Evolutionary conservation across 768 basidiomycete species (phyloP).

Genomic region (Tylopilus sp.): DNA sequence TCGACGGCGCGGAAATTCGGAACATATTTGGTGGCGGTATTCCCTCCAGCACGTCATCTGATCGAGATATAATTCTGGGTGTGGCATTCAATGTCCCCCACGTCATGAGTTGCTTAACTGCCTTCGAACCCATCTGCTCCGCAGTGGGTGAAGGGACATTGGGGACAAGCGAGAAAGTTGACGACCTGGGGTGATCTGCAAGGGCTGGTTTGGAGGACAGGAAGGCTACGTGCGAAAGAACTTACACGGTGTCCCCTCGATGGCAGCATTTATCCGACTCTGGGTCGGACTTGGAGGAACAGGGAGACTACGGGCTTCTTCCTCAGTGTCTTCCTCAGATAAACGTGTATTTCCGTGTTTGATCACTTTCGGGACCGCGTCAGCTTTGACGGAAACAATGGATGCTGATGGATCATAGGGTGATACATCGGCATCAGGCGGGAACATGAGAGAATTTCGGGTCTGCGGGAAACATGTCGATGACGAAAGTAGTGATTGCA

Average conservation of each 20-base stretch:
- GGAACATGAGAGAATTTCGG: constrained; percentile 93
- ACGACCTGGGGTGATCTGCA: constrained; percentile 62
- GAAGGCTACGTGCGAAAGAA: constrained; percentile 10
- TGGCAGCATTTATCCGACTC: constrained; percentile 89
- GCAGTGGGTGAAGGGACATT: constrained; percentile 86
- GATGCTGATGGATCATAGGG: constrained; percentile 57
- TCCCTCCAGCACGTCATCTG: constrained; percentile 50
- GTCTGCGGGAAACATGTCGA: constrained; percentile 46
- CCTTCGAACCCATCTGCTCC: constrained; percentile 71
- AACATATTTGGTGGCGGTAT: constrained; percentile 56
- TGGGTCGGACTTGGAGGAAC: constrained; percentile 86
- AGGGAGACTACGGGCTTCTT: constrained; percentile 41
- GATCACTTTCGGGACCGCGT: constrained; percentile 58
- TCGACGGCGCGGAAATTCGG: constrained; percentile 70
- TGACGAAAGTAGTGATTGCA: neutral
- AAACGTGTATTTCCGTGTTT: constrained; percentile 81
- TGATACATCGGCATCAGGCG: constrained; percentile 85
- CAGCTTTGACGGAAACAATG: constrained; percentile 27
- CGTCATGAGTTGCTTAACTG: constrained; percentile 93
- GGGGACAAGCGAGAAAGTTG: constrained; percentile 75
- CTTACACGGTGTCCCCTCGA: constrained; percentile 88
- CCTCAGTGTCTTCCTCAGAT: constrained; percentile 59
- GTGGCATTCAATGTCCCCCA: constrained; percentile 94
- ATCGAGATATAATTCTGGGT: constrained; percentile 76
- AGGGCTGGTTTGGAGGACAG: constrained; percentile 7